These are phyloP conservation scores for Pugionium cornutum DNA, from an alignment of 345 rosid genomes.

Conservation along the genomic window DNA sequence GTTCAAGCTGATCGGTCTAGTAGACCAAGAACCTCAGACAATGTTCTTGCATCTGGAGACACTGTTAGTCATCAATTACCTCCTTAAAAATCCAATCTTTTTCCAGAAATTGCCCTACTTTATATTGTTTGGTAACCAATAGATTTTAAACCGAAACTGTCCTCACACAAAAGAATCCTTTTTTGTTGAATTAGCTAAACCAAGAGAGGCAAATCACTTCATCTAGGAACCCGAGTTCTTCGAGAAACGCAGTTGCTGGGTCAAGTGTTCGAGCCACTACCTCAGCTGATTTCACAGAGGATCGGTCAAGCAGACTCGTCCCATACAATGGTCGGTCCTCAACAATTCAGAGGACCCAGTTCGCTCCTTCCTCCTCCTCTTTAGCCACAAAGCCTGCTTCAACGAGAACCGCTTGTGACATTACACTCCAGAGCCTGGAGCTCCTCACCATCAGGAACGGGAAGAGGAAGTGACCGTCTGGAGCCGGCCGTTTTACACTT, in stretches of 20 bases:
- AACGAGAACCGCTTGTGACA: conserved; percentile 57
- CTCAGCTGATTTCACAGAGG: conserved; percentile 74
- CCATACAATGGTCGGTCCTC: conserved; percentile 62
- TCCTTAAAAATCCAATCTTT: not conserved
- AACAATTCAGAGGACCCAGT: conserved; percentile 67
- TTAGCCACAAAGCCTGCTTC: conserved; percentile 56
- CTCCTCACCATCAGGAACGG: conserved; percentile 60
- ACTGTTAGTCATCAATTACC: not conserved
- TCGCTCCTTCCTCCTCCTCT: conserved; percentile 57
- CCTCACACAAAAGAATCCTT: not conserved
- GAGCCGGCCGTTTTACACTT: too few relatives aligned
- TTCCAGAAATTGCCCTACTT: too few relatives aligned
- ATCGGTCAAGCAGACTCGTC: conserved; percentile 54
- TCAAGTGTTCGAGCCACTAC: conserved; percentile 67
- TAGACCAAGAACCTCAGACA: conserved; percentile 43
- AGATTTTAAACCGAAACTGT: not conserved
- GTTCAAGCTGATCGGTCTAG: conserved; percentile 34
- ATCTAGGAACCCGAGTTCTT: conserved; percentile 62
- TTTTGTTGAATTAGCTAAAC: conserved; percentile 50
- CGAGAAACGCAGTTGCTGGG: conserved; percentile 61
- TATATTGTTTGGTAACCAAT: not conserved
- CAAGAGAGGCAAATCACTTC: conserved; percentile 60
- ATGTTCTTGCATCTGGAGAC: conserved; percentile 34
- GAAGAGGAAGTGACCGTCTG: conserved; percentile 32
- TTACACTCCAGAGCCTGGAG: conserved; percentile 52